Conservation (phyloP, 2,329 filamentous ascomycete genomes). For the Calonectria ilicicola region DNA sequence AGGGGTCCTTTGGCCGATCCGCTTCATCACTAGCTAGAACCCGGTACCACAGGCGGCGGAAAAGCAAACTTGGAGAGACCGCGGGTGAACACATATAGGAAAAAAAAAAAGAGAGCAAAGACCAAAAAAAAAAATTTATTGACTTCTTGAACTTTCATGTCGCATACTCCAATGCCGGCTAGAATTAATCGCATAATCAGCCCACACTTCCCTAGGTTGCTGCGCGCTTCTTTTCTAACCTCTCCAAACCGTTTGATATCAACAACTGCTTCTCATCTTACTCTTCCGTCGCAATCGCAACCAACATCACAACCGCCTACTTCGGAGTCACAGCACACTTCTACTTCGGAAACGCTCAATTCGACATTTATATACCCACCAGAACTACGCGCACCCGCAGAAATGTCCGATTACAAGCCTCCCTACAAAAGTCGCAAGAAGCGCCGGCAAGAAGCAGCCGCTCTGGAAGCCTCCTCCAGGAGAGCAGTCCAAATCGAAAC, state of each 20-base stretch:
- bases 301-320: background rate
- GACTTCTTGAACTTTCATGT: background rate
- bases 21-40: background rate
- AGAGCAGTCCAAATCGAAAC: background rate
- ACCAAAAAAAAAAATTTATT: background rate
- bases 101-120: background rate
- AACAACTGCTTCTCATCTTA: background rate
- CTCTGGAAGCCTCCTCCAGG: background rate
- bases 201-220: constrained; percentile 1
- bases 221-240: constrained; percentile 2
- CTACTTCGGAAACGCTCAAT: background rate
- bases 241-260: background rate
- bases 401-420: constrained; percentile 1
- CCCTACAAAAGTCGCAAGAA: background rate
- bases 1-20: background rate
- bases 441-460: background rate
- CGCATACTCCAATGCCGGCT: background rate
- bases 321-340: background rate
- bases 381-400: background rate
- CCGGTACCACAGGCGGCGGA: background rate
- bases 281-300: background rate
- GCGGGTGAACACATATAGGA: background rate
- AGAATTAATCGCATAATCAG: constrained; percentile 7
- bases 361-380: background rate
- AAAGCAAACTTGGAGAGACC: background rate